Evolutionary conservation across 2,329 filamentous ascomycete genomes (phyloP).

Genomic region (Pseudopithomyces chartarum): DNA sequence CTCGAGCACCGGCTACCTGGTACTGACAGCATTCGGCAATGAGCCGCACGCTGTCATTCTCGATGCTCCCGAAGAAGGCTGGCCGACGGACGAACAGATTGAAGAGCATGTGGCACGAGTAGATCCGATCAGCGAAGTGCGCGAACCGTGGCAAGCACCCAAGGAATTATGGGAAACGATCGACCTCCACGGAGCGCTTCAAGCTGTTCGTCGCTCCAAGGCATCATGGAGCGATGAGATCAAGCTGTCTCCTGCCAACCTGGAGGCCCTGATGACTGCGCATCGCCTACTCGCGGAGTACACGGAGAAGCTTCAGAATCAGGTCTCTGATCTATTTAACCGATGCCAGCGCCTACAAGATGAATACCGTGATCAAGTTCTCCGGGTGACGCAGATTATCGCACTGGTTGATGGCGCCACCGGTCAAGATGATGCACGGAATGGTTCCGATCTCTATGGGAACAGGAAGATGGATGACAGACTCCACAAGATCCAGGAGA

Average conservation of each 20-base stretch:
- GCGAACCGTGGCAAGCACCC: constrained; percentile 69
- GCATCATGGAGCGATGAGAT: constrained; percentile 69
- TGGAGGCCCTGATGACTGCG: constrained; percentile 73
- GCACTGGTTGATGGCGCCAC: constrained; percentile 69
- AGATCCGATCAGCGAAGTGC: constrained; percentile 54
- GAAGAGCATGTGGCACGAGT: constrained; percentile 26
- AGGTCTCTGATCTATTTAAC: constrained; percentile 74
- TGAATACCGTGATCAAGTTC: constrained; percentile 71
- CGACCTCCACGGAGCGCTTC: constrained; percentile 61
- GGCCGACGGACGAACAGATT: constrained; percentile 34
- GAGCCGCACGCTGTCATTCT: constrained; percentile 58
- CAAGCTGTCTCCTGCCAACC: constrained; percentile 70
- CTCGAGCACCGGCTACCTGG: constrained; percentile 61
- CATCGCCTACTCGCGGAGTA: constrained; percentile 74
- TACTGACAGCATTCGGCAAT: constrained; percentile 56
- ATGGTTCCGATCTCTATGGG: constrained; percentile 53
- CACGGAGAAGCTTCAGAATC: constrained; percentile 69
- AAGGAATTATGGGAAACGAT: constrained; percentile 64
- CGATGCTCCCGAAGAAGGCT: constrained; percentile 51
- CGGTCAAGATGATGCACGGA: constrained; percentile 59
- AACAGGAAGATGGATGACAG: constrained; percentile 65
- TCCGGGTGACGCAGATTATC: constrained; percentile 68
- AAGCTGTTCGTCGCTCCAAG: constrained; percentile 65
- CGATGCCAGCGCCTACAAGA: constrained; percentile 70
- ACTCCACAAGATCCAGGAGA: constrained; percentile 58